Evolutionary conservation across 225 moss, liverwort and hornwort species (phyloP).

Genomic region (Climacium dendroides): DNA sequence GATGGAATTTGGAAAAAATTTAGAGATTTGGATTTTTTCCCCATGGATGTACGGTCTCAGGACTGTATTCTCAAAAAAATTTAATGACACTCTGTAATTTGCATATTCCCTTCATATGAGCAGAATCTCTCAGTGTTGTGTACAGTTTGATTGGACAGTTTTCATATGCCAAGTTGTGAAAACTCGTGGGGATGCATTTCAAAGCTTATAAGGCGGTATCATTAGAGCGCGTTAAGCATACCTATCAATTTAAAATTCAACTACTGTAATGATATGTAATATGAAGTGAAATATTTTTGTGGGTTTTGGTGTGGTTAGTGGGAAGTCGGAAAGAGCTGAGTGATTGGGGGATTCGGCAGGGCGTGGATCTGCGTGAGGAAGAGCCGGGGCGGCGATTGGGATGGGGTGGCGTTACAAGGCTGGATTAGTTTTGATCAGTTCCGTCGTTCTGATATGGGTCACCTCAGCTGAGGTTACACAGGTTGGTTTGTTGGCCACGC

Average conservation of each 20-base stretch:
- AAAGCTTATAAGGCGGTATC: not conserved
- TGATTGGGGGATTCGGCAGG: not conserved
- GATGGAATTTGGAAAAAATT: not conserved
- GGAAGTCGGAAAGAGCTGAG: not conserved
- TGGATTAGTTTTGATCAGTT: conserved; percentile 72
- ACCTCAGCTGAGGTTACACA: conserved; percentile 98
- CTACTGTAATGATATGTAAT: not conserved
- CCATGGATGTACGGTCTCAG: not conserved
- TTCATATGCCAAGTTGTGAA: not conserved
- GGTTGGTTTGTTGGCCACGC: conserved; percentile 21
- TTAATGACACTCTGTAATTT: not conserved
- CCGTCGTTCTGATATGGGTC: conserved; percentile 93
- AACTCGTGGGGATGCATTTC: not conserved
- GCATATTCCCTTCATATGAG: not conserved
- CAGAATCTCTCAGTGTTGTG: not conserved
- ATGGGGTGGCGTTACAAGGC: conserved; percentile 98
- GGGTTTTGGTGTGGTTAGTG: not conserved
- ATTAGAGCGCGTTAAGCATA: not conserved
- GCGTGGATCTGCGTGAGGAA: not conserved
- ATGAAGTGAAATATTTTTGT: not conserved
- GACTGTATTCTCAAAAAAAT: not conserved
- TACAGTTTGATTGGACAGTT: not conserved
- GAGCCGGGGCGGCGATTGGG: conserved; percentile 10
- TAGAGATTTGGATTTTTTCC: not conserved
- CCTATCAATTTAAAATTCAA: not conserved